Evolutionary conservation across 371 early-diverging fungal genomes (phyloP).

Genomic region (Synchytrium microbalum): DNA sequence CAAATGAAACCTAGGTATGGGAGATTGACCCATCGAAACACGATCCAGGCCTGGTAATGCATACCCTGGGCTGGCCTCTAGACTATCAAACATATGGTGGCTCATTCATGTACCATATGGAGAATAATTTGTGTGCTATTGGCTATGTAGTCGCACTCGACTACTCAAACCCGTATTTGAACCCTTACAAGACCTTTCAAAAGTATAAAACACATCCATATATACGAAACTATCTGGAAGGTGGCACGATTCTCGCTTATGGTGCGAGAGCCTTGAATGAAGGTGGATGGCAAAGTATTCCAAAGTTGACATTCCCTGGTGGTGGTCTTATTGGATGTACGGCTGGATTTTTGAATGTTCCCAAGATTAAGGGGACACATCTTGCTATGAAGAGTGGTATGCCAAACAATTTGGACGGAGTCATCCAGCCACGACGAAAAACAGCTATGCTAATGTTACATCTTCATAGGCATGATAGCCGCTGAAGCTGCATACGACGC

Average conservation of each 20-base stretch:
- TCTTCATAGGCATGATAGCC: constrained; percentile 38
- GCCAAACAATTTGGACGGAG: not conserved
- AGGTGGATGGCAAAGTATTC: constrained; percentile 88
- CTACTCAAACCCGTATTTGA: constrained; percentile 88
- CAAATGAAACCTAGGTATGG: constrained; percentile 51
- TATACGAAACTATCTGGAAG: constrained; percentile 72
- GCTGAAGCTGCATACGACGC: constrained; percentile 71
- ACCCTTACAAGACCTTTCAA: constrained; percentile 95
- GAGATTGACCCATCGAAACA: constrained; percentile 84
- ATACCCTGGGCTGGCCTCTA: constrained; percentile 90
- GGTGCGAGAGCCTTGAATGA: constrained; percentile 95
- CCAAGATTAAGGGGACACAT: constrained; percentile 98
- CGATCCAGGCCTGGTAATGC: constrained; percentile 75
- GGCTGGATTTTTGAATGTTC: constrained; percentile 94
- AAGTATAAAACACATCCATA: constrained; percentile 90
- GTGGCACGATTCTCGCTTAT: constrained; percentile 87
- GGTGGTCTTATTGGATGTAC: constrained; percentile 94
- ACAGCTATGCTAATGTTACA: not conserved
- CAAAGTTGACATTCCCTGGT: constrained; percentile 91
- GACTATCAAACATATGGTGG: constrained; percentile 89
- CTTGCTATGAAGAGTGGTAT: constrained; percentile 95
- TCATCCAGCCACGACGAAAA: not conserved
- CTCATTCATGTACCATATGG: constrained; percentile 92
- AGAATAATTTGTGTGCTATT: constrained; percentile 74
- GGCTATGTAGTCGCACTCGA: constrained; percentile 92